phyloP scores from a whole-genome alignment of 2,329 filamentous ascomycete genomes.

The Fusarium anthophilum region DNA sequence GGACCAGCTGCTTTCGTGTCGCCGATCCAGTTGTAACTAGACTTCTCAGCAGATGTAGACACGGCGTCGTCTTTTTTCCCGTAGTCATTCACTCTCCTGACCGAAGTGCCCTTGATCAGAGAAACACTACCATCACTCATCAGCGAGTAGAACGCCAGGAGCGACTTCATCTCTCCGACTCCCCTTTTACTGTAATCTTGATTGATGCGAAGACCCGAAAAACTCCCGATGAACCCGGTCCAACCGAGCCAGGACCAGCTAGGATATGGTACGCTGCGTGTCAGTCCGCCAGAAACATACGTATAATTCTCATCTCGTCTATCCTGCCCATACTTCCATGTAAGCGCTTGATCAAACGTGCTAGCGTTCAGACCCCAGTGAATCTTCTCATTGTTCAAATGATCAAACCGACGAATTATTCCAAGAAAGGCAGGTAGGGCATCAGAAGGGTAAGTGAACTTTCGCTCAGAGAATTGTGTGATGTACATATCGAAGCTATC shows the following conservation, averaged over 20 bases:
- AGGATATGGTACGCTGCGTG: background rate
- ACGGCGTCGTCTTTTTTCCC: background rate
- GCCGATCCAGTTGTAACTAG: background rate
- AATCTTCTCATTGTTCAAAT: conserved; percentile 11
- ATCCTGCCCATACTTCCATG: background rate
- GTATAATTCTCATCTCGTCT: conserved; percentile 2
- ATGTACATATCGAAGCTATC: background rate
- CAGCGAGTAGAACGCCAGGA: background rate
- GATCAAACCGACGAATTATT: conserved; percentile 12
- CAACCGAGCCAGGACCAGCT: conserved; percentile 12
- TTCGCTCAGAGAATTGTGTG: conserved; percentile 4
- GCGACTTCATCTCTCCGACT: background rate
- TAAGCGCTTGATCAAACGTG: conserved; percentile 1
- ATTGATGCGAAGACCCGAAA: background rate
- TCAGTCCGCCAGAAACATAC: background rate
- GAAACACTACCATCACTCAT: background rate
- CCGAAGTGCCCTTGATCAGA: background rate
- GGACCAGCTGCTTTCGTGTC: background rate
- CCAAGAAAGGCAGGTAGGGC: conserved; percentile 8
- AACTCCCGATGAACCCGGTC: background rate
- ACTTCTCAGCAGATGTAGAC: too few relatives aligned
- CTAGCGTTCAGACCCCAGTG: conserved; percentile 5
- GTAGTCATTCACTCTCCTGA: background rate
- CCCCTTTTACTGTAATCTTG: background rate
- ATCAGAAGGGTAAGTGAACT: conserved; percentile 12